Evolutionary conservation across 352 stramenopile genomes (phyloP), one percentile per base, ranked within the genome.

Genomic region (Sclerospora graminicola): DNA sequence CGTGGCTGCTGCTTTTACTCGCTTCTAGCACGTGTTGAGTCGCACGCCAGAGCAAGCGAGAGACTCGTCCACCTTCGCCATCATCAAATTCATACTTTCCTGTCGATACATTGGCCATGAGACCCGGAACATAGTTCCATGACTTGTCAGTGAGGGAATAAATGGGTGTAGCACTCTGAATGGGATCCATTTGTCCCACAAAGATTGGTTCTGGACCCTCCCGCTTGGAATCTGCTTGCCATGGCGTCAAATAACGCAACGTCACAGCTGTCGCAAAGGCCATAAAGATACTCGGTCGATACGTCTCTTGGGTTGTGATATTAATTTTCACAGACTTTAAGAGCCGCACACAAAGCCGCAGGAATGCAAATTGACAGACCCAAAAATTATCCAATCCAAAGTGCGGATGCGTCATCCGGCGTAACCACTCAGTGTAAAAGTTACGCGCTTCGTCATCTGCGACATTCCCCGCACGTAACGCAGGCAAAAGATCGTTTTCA

Each of bases 381-480:
- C 95, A 97, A 63, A 97, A 96, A 26, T 82, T 94, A 37, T 85
- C 84, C 14, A 97, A 53, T 9, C 91, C 87, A 60, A 97, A 97
- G 41, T 60, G 46, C 5, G 23, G n/a, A 23, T 96, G 83, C n/a
- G 74, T 38, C 29, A 97, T 41, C 13, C 91, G 73, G 28, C 30
- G 34, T 44, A 85, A 78, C 91, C 91, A 97, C 60, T 97, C 89
- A 14, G 68, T 49, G 42, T 81, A 88, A 32, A 32, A 32, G 9
- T 32, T 19, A 62, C 63, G 1, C 57, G 30, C 14, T 74, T 60
- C 53, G 8, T 66, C 53, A 5, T 68, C 46, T 0, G 38, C 32
- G 36, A 77, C 30, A 21, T 51, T 49, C 19, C 53, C 54, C 41
- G 62, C 26, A 15, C 69, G 23, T 36, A 83, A 50, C 21, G 63